Base-by-base conservation (phyloP, 164 flowering plant species). In the Saururus chinensis region DNA sequence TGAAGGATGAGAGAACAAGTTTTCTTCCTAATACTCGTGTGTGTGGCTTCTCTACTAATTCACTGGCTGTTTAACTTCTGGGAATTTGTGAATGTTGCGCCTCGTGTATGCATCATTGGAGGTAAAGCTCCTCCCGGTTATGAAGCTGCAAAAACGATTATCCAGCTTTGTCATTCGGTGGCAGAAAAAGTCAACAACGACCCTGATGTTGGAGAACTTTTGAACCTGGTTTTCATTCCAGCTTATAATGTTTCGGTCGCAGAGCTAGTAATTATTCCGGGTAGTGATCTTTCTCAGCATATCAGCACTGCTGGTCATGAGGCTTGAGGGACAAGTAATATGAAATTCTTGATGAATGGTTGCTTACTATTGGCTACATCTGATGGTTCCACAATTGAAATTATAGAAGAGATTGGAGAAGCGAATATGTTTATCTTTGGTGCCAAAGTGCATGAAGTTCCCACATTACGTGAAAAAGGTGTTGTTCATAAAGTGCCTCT, bases 41-140 rank as follows among this genome's bases (percentile, higher is more conserved):
- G n/a, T n/a, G n/a, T n/a, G n/a, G n/a, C n/a, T n/a, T n/a, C n/a
- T n/a, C n/a, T n/a, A n/a, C n/a, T n/a, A n/a, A n/a, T n/a, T n/a
- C n/a, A n/a, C n/a, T n/a, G n/a, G n/a, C n/a, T n/a, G n/a, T n/a
- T n/a, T n/a, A n/a, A n/a, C n/a, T n/a, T n/a, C n/a, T n/a, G n/a
- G n/a, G n/a, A n/a, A n/a, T n/a, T n/a, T n/a, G 67, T 42, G 61
- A 78, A 68, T 60, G 79, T 82, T 66, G 82, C 76, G 22, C 83
- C 86, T 16, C 83, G 83, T 65, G 83, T 80, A 11, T 80, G 79
- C 73, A 76, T 82, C 40, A 68, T 82, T 64, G 83, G 83, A 62
- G 86, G 83, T 42, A 82, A 82, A 76, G 86, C 86, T 55, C 77
- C 82, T 40, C 82, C 86, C 24, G 82, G 82, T 68, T 82, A 82